Evolutionary conservation across 2,329 filamentous ascomycete genomes (phyloP).

Genomic region (Chrysoporthe deuterocubensis): DNA sequence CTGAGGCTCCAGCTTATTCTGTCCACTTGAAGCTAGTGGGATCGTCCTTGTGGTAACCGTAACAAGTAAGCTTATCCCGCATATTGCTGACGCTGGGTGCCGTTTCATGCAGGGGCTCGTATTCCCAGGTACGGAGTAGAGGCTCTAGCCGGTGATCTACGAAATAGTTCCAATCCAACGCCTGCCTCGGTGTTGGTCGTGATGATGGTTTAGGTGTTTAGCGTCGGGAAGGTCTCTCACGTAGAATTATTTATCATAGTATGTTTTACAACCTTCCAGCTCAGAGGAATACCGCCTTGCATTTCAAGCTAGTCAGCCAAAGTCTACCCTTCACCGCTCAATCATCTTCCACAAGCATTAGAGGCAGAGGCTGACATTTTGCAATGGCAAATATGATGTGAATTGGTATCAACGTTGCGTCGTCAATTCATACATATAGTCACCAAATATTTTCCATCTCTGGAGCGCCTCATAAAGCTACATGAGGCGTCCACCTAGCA

Average conservation of each 20-base stretch:
- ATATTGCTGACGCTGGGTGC: too few relatives aligned
- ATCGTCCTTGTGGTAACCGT: background rate
- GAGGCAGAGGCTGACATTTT: background rate
- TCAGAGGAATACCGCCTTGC: background rate
- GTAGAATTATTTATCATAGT: background rate
- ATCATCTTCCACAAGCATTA: background rate
- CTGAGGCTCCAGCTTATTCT: background rate
- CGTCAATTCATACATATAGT: too few relatives aligned
- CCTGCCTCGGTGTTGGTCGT: background rate
- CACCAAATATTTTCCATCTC: background rate
- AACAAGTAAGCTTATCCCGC: background rate
- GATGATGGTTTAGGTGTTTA: background rate
- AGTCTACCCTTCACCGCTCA: background rate
- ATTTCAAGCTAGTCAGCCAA: background rate
- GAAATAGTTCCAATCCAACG: background rate
- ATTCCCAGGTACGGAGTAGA: background rate
- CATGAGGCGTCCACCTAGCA: background rate
- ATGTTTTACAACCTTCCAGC: background rate
- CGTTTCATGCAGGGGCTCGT: conserved; percentile 1
- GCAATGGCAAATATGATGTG: background rate
- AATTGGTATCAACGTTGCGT: background rate
- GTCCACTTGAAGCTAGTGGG: background rate
- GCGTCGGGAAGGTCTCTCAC: background rate
- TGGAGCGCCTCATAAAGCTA: background rate
- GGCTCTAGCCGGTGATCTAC: background rate